These are phyloP conservation scores for Botrytis porri DNA, from an alignment of 2,329 filamentous ascomycete genomes.

Conservation along the genomic window DNA sequence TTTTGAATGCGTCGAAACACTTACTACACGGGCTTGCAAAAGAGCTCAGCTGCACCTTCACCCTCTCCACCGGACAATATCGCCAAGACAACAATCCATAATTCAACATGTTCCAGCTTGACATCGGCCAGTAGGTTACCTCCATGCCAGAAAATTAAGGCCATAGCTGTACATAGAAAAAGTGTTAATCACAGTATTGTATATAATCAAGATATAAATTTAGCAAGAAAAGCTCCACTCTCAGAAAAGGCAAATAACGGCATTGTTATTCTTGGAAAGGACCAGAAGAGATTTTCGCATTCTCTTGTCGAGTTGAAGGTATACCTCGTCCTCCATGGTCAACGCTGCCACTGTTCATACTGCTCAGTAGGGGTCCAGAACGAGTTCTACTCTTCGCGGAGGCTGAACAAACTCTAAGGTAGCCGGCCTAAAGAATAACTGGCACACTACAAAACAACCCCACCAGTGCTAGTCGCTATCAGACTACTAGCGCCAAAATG, in stretches of 20 bases:
- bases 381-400: slow-evolving; percentile 42
- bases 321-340: slow-evolving; percentile 41
- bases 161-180: slow-evolving; percentile 53
- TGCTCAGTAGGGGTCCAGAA: slow-evolving; percentile 46
- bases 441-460: slow-evolving; percentile 42
- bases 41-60: slow-evolving; percentile 80
- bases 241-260: slow-evolving; percentile 32
- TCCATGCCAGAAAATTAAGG: slow-evolving; percentile 87
- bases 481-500: background rate
- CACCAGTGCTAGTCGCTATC: slow-evolving; percentile 42
- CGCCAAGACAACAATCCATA: slow-evolving; percentile 83
- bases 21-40: slow-evolving; percentile 66
- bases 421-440: slow-evolving; percentile 57
- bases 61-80: slow-evolving; percentile 88
- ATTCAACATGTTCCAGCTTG: slow-evolving; percentile 75
- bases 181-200: background rate
- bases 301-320: slow-evolving; percentile 37
- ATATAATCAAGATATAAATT: slow-evolving; percentile 59
- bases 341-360: slow-evolving; percentile 47
- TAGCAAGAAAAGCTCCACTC: slow-evolving; percentile 33
- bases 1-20: slow-evolving; percentile 55
- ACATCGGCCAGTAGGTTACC: slow-evolving; percentile 67
- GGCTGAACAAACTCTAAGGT: slow-evolving; percentile 55
- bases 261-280: slow-evolving; percentile 28
- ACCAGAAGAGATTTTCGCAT: slow-evolving; percentile 34